phyloP scores from a whole-genome alignment of 495 filamentous ascomycete species.

The Daldinia grandis region DNA sequence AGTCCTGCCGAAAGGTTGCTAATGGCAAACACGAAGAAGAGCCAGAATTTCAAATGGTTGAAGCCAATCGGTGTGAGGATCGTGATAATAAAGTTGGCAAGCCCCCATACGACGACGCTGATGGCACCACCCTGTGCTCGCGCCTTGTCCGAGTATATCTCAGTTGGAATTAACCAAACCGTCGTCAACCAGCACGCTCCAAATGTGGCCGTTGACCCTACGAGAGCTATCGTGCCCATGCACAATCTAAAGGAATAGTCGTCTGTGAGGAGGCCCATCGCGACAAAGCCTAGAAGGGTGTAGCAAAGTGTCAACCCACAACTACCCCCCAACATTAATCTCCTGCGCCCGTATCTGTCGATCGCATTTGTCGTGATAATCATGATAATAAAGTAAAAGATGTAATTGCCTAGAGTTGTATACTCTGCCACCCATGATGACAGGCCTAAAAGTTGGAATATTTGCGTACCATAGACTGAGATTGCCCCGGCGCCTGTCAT shows the following conservation, averaged over 20 bases:
- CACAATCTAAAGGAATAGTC: constrained; percentile 45
- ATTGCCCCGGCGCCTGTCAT: constrained; percentile 64
- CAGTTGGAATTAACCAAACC: constrained; percentile 66
- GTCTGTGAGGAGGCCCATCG: constrained; percentile 46
- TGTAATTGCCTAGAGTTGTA: constrained; percentile 63
- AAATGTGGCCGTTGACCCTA: constrained; percentile 62
- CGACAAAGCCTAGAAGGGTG: constrained; percentile 51
- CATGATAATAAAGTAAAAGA: constrained; percentile 65
- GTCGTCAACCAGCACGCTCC: constrained; percentile 66
- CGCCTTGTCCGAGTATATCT: constrained; percentile 64
- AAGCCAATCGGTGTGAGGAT: constrained; percentile 64
- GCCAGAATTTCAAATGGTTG: constrained; percentile 63
- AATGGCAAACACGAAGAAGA: constrained; percentile 62
- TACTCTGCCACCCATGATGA: constrained; percentile 50
- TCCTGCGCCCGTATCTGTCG: constrained; percentile 62
- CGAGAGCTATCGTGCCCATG: constrained; percentile 56
- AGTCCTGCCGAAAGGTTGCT: constrained; percentile 63
- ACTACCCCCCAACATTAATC: constrained; percentile 59
- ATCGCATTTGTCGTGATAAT: constrained; percentile 61
- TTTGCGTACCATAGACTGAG: constrained; percentile 67
- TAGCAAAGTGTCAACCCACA: constrained; percentile 56
- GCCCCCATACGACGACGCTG: constrained; percentile 64
- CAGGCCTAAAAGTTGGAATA: constrained; percentile 65
- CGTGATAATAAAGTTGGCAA: constrained; percentile 65
- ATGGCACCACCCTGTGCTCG: constrained; percentile 63